Conservation (phyloP, 192 early-diverging fungal genomes). For the Thoreauomyces humboldtii region DNA sequence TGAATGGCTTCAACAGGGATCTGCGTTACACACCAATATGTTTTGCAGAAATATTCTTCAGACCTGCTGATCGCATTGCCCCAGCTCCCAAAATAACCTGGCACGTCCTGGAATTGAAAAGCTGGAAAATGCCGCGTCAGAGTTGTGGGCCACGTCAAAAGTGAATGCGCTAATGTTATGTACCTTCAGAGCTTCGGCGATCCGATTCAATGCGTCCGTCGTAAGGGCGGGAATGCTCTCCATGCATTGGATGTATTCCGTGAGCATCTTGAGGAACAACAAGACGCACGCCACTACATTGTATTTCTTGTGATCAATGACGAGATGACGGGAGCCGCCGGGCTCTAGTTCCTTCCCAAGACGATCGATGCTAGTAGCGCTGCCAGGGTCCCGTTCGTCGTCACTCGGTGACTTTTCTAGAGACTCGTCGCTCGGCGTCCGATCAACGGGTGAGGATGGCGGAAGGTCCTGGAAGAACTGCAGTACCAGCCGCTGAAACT, state of each 20-base stretch:
- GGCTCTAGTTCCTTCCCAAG: neutral
- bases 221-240: conserved; percentile 74
- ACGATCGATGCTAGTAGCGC: neutral
- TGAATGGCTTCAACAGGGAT: neutral
- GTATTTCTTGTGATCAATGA: conserved; percentile 73
- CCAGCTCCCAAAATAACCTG: conserved; percentile 98
- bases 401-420: conserved; percentile 15
- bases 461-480: conserved; percentile 47
- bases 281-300: conserved; percentile 88
- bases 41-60: conserved; percentile 96
- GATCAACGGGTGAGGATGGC: neutral
- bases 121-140: conserved; percentile 39
- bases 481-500: conserved; percentile 86
- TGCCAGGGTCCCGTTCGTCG: neutral
- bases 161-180: neutral
- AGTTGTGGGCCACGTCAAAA: neutral
- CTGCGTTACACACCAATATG: conserved; percentile 68
- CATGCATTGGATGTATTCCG: conserved; percentile 86
- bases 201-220: conserved; percentile 83
- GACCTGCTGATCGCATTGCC: conserved; percentile 92
- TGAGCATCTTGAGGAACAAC: conserved; percentile 85
- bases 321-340: conserved; percentile 48
- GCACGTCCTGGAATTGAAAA: conserved; percentile 93
- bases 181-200: conserved; percentile 84
- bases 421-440: conserved; percentile 33